Evolutionary conservation across 192 early-diverging fungal species (phyloP), one percentile per base, ranked within the genome.

Genomic region (Coemansia sp.): DNA sequence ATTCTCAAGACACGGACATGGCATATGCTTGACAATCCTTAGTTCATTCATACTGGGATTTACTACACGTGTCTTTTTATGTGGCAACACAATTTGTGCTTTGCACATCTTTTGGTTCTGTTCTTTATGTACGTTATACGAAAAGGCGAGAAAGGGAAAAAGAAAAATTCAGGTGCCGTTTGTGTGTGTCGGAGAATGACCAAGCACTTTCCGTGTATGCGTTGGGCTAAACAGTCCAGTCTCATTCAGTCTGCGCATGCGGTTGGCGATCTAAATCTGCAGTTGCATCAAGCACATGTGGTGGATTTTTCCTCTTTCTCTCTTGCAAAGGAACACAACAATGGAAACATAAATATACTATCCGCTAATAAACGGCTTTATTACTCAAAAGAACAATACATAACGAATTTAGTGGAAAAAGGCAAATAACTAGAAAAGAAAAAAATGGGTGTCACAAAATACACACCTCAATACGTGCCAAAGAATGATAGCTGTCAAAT

Each of bases 1-100:
- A 64, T 37, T 39, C 53, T 1, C 53, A 61, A 25, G 70, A 75
- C 9, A 68, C 68, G 56, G 59, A 51, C 23, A 29, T 53, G 45
- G 38, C 24, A 15, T 53, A 53, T 24, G 32, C 8, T 9, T 48
- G 24, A 17, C 13, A 18, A 11, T 9, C 14, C 40, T 20, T 13
- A 42, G 30, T 42, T 29, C 39, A 41, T 22, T 13, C 10, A 7
- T 22, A 4, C n/a, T 29, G 14, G 8, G 11, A 32, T 15, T 40
- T 15, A 40, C 17, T 6, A 17, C 22, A 42, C n/a, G 10, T 17
- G 11, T 24, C 25, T 43, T 43, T 25, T 23, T 10, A 24, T 14
- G n/a, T n/a, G n/a, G n/a, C n/a, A n/a, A n/a, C n/a, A n/a, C n/a
- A 24, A 43, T 24, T 43, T 24, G 9, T 4, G 4, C 10, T 43